phyloP scores from a whole-genome alignment of 1,284 basidiomycete genomes.

The Irpex sp. region DNA sequence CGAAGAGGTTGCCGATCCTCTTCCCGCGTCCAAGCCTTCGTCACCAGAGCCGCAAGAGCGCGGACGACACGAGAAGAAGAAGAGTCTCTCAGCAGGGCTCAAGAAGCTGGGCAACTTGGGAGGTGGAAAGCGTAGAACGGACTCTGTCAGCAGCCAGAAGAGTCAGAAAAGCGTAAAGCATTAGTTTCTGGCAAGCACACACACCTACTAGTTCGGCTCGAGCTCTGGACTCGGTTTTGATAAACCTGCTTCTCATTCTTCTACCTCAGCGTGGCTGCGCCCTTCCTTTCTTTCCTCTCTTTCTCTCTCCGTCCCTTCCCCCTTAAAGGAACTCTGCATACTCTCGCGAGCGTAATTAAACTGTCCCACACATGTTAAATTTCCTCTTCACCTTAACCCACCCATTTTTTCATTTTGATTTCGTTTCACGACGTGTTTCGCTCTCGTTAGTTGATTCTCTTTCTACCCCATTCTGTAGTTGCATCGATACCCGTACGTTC shows the following conservation, averaged over 20 bases:
- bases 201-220: not conserved
- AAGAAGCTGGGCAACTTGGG: constrained; percentile 51
- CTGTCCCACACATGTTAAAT: not conserved
- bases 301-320: not conserved
- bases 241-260: not conserved
- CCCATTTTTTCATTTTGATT: constrained; percentile 9
- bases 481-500: constrained; percentile 15
- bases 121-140: constrained; percentile 46
- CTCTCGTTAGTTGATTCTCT: not conserved
- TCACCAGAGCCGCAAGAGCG: not conserved
- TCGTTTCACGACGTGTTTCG: not conserved
- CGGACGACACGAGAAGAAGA: constrained; percentile 47
- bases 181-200: constrained; percentile 4
- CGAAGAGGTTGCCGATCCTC: not conserved
- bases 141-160: constrained; percentile 33
- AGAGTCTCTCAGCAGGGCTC: constrained; percentile 44
- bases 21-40: not conserved
- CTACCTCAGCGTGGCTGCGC: not conserved
- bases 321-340: not conserved
- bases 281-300: not conserved
- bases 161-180: constrained; percentile 25
- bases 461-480: constrained; percentile 8
- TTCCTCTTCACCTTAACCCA: not conserved
- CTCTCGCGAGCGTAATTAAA: not conserved
- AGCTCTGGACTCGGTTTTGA: not conserved